Evolutionary conservation across 352 stramenopile species (phyloP).

Genomic region (Pythium angustatum): DNA sequence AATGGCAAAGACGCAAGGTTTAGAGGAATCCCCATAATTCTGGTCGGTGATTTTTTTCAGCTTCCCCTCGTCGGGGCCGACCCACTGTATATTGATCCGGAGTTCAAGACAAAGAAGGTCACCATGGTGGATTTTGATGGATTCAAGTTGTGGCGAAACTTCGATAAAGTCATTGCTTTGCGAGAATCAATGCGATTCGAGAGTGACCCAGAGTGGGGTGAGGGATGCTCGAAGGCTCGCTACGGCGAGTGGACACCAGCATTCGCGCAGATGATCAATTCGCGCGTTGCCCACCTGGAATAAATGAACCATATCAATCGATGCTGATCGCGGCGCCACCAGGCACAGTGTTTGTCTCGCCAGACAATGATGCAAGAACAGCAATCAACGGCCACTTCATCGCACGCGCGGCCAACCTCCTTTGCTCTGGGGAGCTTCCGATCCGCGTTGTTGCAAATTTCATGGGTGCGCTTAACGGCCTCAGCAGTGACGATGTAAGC

Average conservation of each 20-base stretch:
- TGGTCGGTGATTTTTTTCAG: too few species aligned
- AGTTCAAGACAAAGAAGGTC: not conserved
- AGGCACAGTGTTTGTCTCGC: not conserved
- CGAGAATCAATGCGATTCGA: conserved; percentile 28
- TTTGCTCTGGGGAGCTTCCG: not conserved
- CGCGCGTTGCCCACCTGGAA: conserved; percentile 2
- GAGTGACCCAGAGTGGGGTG: conserved; percentile 31
- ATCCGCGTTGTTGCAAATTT: conserved; percentile 17
- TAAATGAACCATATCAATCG: not conserved
- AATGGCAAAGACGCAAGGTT: too few species aligned
- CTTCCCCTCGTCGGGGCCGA: not conserved
- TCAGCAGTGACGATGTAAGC: conserved; percentile 9
- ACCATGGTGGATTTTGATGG: conserved; percentile 2
- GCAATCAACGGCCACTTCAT: conserved; percentile 16
- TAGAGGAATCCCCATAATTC: too few species aligned
- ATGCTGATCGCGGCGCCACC: not conserved
- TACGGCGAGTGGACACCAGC: conserved; percentile 23
- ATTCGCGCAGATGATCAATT: conserved; percentile 27
- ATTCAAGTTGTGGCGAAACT: conserved; percentile 14
- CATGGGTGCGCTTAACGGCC: conserved; percentile 6
- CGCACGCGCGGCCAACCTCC: not conserved
- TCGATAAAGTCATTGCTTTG: conserved; percentile 19
- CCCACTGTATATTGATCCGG: not conserved
- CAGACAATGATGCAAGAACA: conserved; percentile 11
- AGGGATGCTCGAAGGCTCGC: conserved; percentile 28